A percentile compares a stretch with the other conserved stretches of the same genome.
Evolutionary conservation across 139 green algal genomes (phyloP).

Genomic region (Volvox reticuliferus): DNA sequence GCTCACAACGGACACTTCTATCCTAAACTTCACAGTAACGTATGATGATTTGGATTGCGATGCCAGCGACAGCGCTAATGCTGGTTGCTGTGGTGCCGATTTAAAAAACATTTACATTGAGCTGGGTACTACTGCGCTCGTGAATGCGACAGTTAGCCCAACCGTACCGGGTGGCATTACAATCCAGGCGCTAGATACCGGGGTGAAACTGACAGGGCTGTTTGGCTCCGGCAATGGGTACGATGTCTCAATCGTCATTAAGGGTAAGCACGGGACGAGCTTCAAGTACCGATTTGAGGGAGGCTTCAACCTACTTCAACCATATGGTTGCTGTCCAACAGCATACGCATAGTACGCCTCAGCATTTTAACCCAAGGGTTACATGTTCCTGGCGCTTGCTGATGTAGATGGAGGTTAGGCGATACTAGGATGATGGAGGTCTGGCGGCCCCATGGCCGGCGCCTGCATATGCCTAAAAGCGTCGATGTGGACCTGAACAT

Average conservation of each 20-base stretch:
- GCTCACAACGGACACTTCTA: neutral
- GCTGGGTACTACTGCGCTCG: neutral
- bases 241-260: neutral
- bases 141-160: neutral
- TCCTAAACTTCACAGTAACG: slow-evolving; percentile 28
- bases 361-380: no score
- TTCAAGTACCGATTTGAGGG: slow-evolving; percentile 54
- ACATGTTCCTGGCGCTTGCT: no score
- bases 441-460: no score
- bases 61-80: slow-evolving; percentile 33
- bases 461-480: no score
- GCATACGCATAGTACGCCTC: neutral
- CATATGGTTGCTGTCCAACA: slow-evolving; percentile 49
- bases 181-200: neutral
- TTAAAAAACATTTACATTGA: slow-evolving; percentile 56
- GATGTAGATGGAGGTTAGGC: no score
- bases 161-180: neutral
- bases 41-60: slow-evolving; percentile 41
- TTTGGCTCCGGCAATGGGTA: slow-evolving; percentile 43
- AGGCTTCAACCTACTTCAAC: slow-evolving; percentile 18
- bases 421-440: no score
- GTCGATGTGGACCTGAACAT: no score
- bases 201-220: slow-evolving; percentile 47
- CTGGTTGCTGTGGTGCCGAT: slow-evolving; percentile 54
- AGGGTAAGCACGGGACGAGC: neutral